Base-by-base conservation (phyloP, 2,329 filamentous ascomycete genomes). In the Pyricularia pennisetigena region DNA sequence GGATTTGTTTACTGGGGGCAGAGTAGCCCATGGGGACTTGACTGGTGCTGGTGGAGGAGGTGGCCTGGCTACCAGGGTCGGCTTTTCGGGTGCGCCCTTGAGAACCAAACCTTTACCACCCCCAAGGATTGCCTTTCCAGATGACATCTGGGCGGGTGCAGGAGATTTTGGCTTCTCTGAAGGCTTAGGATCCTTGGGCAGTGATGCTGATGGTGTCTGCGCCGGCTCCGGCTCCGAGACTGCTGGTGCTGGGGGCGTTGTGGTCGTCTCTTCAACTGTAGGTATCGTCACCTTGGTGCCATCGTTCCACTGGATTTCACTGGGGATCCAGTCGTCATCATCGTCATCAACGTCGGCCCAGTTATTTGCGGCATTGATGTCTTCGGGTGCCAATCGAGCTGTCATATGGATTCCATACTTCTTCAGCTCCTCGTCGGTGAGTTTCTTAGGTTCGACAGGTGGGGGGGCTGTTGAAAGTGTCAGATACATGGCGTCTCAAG, bases 271-370 rank as follows among this genome's bases (percentile, higher is more conserved):
- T 57, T 89, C 87, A 66, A 83, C 80, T 70, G 88, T 85, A 20
- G 90, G 87, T 20, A 94, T 82, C 6, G 88, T 91, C 41, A 90
- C 90, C 77, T 94, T 94, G 65, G 92, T 95, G 68, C 92, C 92
- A 77, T 96, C 92, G 75, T 91, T 91, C 92, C 92, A 96, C 69
- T 91, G 91, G 72, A 95, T 93, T 67, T 90, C 88, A 71, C 95
- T 91, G 1, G 92, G 92, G 16, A 89, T 90, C 90, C 92, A 94
- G 74, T 94, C 91, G 54, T 95, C 92, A 74, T 94, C 91, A 71
- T 95, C 92, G 69, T 95, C 92, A 70, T 95, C 92, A 70, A 94
- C 94, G 74, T 96, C 92, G 28, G 92, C 92, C 92, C 92, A 96
- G 76, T 94, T 94, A 35, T 89, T 88, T 23, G 67, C 68, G n/a